A percentile compares a stretch with the other conserved stretches of the same genome.
These are phyloP conservation scores for Pezicula radicicola DNA, from an alignment of 2,329 filamentous ascomycete species.

Conservation along the genomic window DNA sequence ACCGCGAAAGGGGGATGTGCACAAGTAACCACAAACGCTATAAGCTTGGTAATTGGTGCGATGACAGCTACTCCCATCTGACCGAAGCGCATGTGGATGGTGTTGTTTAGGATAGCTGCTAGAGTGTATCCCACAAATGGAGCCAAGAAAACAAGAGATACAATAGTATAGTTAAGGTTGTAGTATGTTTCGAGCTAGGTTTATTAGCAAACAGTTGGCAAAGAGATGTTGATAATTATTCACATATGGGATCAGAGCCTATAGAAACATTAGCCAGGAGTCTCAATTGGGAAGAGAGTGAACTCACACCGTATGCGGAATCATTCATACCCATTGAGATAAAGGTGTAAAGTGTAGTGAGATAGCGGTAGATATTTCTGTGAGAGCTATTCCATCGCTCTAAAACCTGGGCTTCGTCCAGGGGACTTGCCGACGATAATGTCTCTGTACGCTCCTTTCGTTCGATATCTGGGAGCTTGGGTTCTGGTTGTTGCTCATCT, in stretches of 20 bases:
- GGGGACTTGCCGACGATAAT: not conserved
- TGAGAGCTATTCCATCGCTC: slow-evolving; percentile 63
- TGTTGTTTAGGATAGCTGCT: slow-evolving; percentile 62
- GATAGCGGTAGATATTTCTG: slow-evolving; percentile 56
- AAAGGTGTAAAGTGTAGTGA: slow-evolving; percentile 58
- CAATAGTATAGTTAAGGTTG: slow-evolving; percentile 49
- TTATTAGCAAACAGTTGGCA: not conserved
- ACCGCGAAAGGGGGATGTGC: slow-evolving; percentile 66
- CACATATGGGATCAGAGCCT: slow-evolving; percentile 9
- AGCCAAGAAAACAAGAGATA: slow-evolving; percentile 65
- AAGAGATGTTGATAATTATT: not conserved
- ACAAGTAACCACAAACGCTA: slow-evolving; percentile 61
- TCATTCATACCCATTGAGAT: slow-evolving; percentile 68
- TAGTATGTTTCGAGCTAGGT: slow-evolving; percentile 9
- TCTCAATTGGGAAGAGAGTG: no score
- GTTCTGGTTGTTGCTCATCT: no score
- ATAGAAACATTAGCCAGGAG: not conserved
- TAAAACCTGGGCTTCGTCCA: slow-evolving; percentile 13
- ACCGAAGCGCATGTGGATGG: slow-evolving; percentile 55
- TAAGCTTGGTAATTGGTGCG: slow-evolving; percentile 57
- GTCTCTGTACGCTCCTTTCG: slow-evolving; percentile 5
- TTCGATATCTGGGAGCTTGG: not conserved
- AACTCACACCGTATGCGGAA: slow-evolving; percentile 56
- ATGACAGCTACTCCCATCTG: slow-evolving; percentile 70
- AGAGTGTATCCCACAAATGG: slow-evolving; percentile 63